These are phyloP conservation scores for Trametes sanguinea DNA, from an alignment of 768 basidiomycete species.

Conservation along the genomic window DNA sequence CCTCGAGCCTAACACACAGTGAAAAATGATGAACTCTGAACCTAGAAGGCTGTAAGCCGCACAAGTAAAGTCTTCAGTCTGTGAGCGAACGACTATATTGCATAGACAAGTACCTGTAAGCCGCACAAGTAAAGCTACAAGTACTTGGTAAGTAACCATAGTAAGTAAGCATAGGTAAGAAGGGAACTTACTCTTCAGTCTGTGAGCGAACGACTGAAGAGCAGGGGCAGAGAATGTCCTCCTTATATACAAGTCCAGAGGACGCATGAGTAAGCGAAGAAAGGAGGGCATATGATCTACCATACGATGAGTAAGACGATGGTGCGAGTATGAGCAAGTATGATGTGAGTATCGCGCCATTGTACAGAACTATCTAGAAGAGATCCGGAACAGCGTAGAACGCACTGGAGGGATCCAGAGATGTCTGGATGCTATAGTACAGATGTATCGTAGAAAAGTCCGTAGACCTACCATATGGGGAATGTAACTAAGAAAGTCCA, in stretches of 20 bases:
- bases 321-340: not conserved
- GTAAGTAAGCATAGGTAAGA: not conserved
- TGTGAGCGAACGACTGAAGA: not conserved
- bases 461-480: not conserved
- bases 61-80: too few species aligned
- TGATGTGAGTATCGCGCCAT: not conserved
- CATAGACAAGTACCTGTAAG: too few species aligned
- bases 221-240: not conserved
- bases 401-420: too few species aligned
- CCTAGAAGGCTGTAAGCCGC: too few species aligned
- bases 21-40: too few species aligned
- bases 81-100: too few species aligned
- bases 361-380: not conserved
- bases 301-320: not conserved
- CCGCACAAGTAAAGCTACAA: not conserved
- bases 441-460: not conserved
- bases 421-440: too few species aligned
- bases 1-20: too few species aligned
- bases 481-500: too few species aligned
- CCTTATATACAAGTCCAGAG: constrained; percentile 2
- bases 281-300: not conserved
- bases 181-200: not conserved
- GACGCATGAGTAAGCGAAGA: not conserved
- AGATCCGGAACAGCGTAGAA: too few species aligned
- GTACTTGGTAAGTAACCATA: not conserved